phyloP scores from a whole-genome alignment of 257 asterid genomes.

The Thymus mandschuricus region DNA sequence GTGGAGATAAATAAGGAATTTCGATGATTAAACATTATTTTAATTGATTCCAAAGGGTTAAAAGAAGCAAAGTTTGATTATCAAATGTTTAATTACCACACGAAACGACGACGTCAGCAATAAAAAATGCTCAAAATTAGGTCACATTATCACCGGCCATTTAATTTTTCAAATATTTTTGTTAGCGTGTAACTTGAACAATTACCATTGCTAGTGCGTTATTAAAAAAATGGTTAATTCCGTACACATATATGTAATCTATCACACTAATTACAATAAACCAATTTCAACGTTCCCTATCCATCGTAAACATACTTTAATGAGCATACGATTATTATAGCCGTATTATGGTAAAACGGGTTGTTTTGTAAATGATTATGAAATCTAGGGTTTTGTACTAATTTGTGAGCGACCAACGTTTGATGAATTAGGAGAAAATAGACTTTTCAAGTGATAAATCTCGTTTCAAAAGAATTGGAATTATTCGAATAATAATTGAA shows the following conservation, averaged over 20 bases:
- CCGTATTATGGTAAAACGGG: no score
- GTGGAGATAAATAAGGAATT: no score
- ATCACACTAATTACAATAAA: background rate
- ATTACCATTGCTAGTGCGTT: background rate
- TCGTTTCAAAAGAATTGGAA: constrained; percentile 18
- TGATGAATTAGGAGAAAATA: background rate
- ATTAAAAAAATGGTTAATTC: background rate
- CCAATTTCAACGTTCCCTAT: no score
- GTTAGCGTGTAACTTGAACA: background rate
- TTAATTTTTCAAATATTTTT: background rate
- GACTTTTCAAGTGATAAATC: constrained; percentile 16
- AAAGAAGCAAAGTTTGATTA: background rate
- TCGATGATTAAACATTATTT: no score
- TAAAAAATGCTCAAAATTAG: background rate
- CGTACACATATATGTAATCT: background rate
- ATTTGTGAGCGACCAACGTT: background rate
- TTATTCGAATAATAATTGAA: background rate
- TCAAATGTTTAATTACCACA: no score
- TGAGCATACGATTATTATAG: no score
- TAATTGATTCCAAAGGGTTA: no score
- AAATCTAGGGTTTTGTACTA: background rate
- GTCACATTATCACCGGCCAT: constrained; percentile 2
- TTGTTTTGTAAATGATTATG: background rate
- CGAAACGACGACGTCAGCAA: no score
- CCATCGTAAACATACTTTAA: no score